Evolutionary conservation across 164 flowering plant genomes (phyloP).

Genomic region (Piper longum): DNA sequence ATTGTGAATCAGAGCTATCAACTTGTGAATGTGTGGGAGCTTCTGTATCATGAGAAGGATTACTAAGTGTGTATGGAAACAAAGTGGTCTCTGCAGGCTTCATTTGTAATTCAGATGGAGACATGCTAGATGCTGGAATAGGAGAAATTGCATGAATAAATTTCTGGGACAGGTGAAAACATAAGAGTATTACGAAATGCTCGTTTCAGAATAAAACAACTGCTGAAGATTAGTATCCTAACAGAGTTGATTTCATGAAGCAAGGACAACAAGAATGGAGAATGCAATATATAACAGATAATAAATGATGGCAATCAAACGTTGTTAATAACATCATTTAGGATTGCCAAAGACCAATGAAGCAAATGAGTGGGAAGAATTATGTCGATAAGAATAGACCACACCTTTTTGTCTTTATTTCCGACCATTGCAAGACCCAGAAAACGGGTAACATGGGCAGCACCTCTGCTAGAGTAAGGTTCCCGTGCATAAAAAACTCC

Average conservation of each 20-base stretch:
- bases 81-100: conserved; percentile 65
- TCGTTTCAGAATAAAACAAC: background rate
- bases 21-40: conserved; percentile 31
- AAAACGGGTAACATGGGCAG: conserved; percentile 88
- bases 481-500: conserved; percentile 84
- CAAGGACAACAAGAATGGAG: background rate
- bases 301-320: no score
- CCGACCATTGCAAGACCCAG: conserved; percentile 93
- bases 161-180: conserved; percentile 47
- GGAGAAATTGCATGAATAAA: conserved; percentile 98
- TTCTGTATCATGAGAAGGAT: conserved; percentile 20
- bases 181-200: conserved; percentile 11
- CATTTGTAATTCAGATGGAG: conserved; percentile 42
- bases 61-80: conserved; percentile 44
- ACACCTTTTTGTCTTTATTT: conserved; percentile 85
- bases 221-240: background rate
- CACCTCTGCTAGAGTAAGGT: conserved; percentile 63
- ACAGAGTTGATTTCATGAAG: background rate
- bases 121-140: conserved; percentile 78
- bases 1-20: conserved; percentile 46
- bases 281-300: background rate
- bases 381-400: background rate
- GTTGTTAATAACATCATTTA: no score
- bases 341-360: no score
- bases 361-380: background rate